A percentile compares a stretch with the other conserved stretches of the same genome.
Evolutionary conservation across 1,139 yeast species (phyloP).

Genomic region (Zygosaccharomyces sapae): DNA sequence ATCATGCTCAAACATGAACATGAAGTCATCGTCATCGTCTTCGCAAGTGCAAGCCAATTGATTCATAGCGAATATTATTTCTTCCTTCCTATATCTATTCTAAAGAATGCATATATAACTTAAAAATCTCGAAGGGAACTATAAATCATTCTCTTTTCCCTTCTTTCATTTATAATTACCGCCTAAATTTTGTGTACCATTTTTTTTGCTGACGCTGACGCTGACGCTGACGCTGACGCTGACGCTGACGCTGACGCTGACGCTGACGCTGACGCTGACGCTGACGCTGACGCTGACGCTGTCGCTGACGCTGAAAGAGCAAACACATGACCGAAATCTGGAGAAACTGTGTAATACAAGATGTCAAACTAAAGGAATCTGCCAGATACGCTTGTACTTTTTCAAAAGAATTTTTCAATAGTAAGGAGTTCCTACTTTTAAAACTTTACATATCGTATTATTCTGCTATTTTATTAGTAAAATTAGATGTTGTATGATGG

Average conservation of each 20-base stretch:
- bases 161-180: background rate
- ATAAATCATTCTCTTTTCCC: background rate
- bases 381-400: too few species aligned
- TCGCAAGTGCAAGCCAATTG: background rate
- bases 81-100: too few species aligned
- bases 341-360: background rate
- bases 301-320: background rate
- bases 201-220: background rate
- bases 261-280: too few species aligned
- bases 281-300: background rate
- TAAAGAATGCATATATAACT: too few species aligned
- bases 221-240: too few species aligned
- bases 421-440: too few species aligned
- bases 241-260: too few species aligned
- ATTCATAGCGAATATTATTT: background rate
- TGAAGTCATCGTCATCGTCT: conserved; percentile 3
- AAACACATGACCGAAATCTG: background rate
- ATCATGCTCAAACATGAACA: conserved; percentile 6
- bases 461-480: too few species aligned
- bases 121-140: too few species aligned
- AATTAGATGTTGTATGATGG: too few species aligned
- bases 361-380: background rate
- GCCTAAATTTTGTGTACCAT: conserved; percentile 1
- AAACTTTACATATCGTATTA: too few species aligned
- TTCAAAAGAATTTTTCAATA: too few species aligned